Evolutionary conservation across 2,329 filamentous ascomycete species (phyloP), one percentile per base, ranked within the genome.

Genomic region (Dothistroma pini): DNA sequence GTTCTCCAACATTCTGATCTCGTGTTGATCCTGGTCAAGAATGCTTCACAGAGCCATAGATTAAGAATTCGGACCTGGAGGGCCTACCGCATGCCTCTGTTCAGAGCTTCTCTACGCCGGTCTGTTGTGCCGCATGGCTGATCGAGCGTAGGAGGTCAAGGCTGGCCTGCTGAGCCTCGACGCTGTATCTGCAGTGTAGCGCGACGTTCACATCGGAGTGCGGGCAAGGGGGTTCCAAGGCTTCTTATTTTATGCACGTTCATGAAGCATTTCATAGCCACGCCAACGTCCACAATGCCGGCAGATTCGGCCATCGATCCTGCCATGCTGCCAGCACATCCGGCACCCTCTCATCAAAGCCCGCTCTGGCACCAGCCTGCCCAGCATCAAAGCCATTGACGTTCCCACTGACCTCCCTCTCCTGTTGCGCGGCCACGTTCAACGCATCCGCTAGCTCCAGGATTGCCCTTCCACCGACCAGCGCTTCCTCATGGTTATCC

Each of bases 401-500:
- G 9, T 74, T 75, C 8, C 73, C 70, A 2, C 93, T 96, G 0
- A 83, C 83, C 44, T 88, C 84, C 60, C 91, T 82, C 76, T 97
- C 93, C 73, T 93, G 87, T 31, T 77, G 81, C 0, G 95, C 95
- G 0, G 86, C 90, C 19, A 85, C 84, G 72, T 97, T 97, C 62
- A 99, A 79, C 34, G 86, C 86, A 71, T 93, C 86, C 0, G 95
- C 95, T 38, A 99, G 82, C 72, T 99, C 95, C 41, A 97, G 82
- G 61, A 99, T 99, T 50, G 91, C 95, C 68, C 89, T 86, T 1
- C 95, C 95, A 10, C 95, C 95, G 1, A 97, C 84, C 22, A 93
- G 82, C 0, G 95, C 95, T 76, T 99, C 95, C 75, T 99, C 93
- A 72, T 97, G 95, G 72, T 97, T 99, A 77, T 99, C 95, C 75